phyloP scores from a whole-genome alignment of 2,329 filamentous ascomycete genomes.

The Spiromastix sp. region DNA sequence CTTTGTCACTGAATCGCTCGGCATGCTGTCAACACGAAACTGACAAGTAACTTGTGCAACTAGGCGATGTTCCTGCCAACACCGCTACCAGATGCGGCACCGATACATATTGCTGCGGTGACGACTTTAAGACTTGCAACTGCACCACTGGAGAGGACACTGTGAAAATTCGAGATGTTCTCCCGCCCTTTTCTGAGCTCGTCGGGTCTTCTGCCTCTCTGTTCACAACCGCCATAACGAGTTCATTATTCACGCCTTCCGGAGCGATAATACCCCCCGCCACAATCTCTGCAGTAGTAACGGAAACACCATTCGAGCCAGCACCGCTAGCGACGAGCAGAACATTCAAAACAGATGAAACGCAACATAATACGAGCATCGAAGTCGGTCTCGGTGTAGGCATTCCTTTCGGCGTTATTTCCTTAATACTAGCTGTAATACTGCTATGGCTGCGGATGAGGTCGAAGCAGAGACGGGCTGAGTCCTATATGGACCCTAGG shows the following conservation, averaged over 20 bases:
- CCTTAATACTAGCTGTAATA: slow-evolving; percentile 1
- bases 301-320: neutral
- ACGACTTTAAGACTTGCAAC: slow-evolving; percentile 2
- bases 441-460: neutral
- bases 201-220: slow-evolving; percentile 2
- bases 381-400: slow-evolving; percentile 5
- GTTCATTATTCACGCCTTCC: slow-evolving; percentile 1
- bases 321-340: neutral
- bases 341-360: neutral
- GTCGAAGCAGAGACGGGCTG: neutral
- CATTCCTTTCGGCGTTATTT: slow-evolving; percentile 3
- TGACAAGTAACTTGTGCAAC: neutral
- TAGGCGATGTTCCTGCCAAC: slow-evolving; percentile 6
- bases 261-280: neutral
- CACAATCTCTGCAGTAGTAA: neutral
- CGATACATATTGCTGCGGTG: slow-evolving; percentile 5
- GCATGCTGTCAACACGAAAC: no score
- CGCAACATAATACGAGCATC: neutral
- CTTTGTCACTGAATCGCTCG: no score
- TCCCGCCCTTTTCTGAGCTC: neutral
- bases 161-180: slow-evolving; percentile 2
- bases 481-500: no score
- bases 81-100: slow-evolving; percentile 1
- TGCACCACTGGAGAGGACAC: slow-evolving; percentile 2
- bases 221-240: neutral